These are phyloP conservation scores for Ascochyta pisi DNA, from an alignment of 2,329 filamentous ascomycete genomes.

Conservation along the genomic window DNA sequence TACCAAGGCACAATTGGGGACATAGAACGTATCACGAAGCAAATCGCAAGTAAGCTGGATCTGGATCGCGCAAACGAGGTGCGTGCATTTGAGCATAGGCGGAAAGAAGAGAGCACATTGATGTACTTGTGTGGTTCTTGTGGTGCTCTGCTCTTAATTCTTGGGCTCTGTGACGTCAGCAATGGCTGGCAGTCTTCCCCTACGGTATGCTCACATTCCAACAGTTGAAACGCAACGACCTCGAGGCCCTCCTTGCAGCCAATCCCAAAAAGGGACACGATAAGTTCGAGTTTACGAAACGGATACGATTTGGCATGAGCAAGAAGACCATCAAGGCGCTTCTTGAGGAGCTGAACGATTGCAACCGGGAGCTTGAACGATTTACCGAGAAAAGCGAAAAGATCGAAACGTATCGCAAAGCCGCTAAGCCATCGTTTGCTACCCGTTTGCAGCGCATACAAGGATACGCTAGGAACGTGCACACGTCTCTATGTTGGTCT, in stretches of 20 bases:
- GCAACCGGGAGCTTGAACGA: constrained; percentile 49
- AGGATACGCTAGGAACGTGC: constrained; percentile 41
- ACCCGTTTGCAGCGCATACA: constrained; percentile 44
- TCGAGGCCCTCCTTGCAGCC: constrained; percentile 44
- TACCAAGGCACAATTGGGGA: constrained; percentile 47
- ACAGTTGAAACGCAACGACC: constrained; percentile 44
- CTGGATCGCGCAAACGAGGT: constrained; percentile 45
- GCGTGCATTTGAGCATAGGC: constrained; percentile 3
- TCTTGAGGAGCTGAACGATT: constrained; percentile 47
- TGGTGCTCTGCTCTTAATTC: not conserved
- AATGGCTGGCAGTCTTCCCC: constrained; percentile 4
- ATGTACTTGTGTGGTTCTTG: not conserved
- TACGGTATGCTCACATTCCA: constrained; percentile 25
- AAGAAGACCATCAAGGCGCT: constrained; percentile 47
- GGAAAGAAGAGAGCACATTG: not conserved
- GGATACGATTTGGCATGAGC: constrained; percentile 46
- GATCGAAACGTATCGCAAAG: constrained; percentile 45
- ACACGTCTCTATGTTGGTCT: constrained; percentile 43
- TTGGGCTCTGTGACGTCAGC: not conserved
- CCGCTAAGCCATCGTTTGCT: constrained; percentile 45
- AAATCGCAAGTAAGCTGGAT: constrained; percentile 47
- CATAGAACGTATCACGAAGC: constrained; percentile 44
- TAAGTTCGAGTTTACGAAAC: constrained; percentile 46
- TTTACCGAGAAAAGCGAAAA: constrained; percentile 49
- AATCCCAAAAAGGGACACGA: constrained; percentile 42